Base-by-base conservation (phyloP, 108 stramenopile species). In the Cyclotella choctawhatcheeana region DNA sequence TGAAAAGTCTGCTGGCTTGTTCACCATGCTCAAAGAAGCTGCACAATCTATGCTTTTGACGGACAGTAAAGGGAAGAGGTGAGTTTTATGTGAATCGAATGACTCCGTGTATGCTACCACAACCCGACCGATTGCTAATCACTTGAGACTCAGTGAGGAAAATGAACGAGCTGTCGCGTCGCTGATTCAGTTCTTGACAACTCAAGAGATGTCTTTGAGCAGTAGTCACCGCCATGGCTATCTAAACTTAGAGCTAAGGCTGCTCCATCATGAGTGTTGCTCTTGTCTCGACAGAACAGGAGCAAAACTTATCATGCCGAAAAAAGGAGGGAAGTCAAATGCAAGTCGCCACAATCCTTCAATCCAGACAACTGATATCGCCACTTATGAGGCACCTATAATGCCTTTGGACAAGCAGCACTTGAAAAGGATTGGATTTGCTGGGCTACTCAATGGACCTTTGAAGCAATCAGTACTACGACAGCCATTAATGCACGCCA, bases 191-290 rank as follows among this genome's bases (percentile, higher is more conserved):
- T 93, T 91, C 66, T 74, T 93, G 33, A 82, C 78, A 20, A 88
- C 93, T n/a, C 93, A 93, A 61, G 90, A 93, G 53, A 75, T 88
- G 51, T 45, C 87, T 4, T 66, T 93, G 24, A 91, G 86, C 63
- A 88, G 78, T 53, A 84, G 87, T 40, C 93, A 93, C 64, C 83
- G 93, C 32, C 82, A 85, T 17, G 90, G 87, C 20, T 93, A 93
- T 64, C 69, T 93, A 17, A 93, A 93, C 76, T 79, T 93, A 58
- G 93, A 93, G 58, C 70, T 93, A 4, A 75, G 93, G 17, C 62
- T 93, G 21, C 67, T 93, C 76, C 90, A 93, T 70, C 93, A 93
- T 59, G 84, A 91, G 58, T 93, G 93, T 73, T 93, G 90, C 61
- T 76, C 53, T 54, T 66, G 66, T 31, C 70, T 81, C 13, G 80